Evolutionary conservation across 2,329 filamentous ascomycete genomes (phyloP).

Genomic region (Ceratocystis destructans): DNA sequence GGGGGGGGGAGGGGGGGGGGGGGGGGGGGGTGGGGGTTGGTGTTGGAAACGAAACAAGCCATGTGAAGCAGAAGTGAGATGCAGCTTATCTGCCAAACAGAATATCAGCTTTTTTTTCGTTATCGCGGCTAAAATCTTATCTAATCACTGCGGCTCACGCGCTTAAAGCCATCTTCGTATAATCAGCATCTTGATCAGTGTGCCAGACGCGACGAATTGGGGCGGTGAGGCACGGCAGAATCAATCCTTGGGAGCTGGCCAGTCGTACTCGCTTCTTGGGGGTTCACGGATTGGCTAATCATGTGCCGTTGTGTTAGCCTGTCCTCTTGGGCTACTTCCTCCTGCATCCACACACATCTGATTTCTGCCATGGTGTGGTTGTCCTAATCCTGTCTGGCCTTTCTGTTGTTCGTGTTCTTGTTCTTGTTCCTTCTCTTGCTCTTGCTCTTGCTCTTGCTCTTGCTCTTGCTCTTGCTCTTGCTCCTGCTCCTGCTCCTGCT

Average conservation of each 20-base stretch:
- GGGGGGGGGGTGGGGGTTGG: background rate
- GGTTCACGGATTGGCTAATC: background rate
- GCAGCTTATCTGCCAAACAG: background rate
- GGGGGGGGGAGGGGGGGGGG: background rate
- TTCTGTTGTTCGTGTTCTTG: background rate
- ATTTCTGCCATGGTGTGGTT: background rate
- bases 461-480: too few species aligned
- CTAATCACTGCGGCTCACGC: background rate
- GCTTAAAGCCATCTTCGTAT: background rate
- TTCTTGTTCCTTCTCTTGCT: background rate
- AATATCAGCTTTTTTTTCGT: slow-evolving; percentile 7
- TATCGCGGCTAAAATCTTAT: slow-evolving; percentile 9
- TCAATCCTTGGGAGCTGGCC: slow-evolving; percentile 17
- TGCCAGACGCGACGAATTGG: background rate
- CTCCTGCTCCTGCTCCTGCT: too few species aligned
- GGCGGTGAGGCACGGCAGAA: slow-evolving; percentile 20
- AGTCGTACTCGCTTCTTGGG: background rate
- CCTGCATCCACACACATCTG: background rate
- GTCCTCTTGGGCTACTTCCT: background rate
- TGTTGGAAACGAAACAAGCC: background rate
- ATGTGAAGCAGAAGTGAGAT: background rate
- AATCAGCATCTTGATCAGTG: background rate
- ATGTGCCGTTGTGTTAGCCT: background rate
- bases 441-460: background rate
- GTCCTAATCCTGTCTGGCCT: background rate